Percentiles rank a stretch among this genome's conserved stretches.
phyloP scores from a whole-genome alignment of 2,329 filamentous ascomycete genomes.

The Pseudonectria foliicola region DNA sequence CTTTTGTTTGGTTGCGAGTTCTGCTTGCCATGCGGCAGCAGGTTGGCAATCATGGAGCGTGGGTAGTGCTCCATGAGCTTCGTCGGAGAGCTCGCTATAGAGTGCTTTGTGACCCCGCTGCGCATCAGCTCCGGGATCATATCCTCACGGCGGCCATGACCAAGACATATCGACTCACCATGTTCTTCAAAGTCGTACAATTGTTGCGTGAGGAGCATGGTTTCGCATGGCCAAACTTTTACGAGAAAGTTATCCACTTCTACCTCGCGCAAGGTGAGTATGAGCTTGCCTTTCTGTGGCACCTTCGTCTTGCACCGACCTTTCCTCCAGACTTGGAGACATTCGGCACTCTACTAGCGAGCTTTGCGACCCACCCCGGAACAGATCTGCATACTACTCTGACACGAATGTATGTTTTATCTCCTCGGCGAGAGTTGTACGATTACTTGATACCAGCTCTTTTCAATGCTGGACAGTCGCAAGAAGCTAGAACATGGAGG shows the following conservation, averaged over 20 bases:
- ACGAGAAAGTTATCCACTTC: conserved; percentile 38
- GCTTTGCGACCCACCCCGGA: conserved; percentile 33
- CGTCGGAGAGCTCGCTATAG: conserved; percentile 8
- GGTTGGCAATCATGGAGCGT: conserved; percentile 18
- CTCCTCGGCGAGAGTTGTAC: conserved; percentile 38
- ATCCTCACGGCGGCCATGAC: conserved; percentile 24
- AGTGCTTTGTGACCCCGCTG: conserved; percentile 15
- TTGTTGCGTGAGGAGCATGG: conserved; percentile 30
- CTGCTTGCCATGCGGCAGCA: conserved; percentile 13
- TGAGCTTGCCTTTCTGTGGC: conserved; percentile 38
- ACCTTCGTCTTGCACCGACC: conserved; percentile 35
- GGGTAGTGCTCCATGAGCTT: conserved; percentile 21
- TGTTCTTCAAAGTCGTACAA: conserved; percentile 20
- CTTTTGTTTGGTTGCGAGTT: conserved; percentile 13
- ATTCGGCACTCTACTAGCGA: conserved; percentile 37
- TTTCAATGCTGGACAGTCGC: conserved; percentile 38
- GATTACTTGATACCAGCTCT: conserved; percentile 45
- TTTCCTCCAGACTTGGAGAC: conserved; percentile 35
- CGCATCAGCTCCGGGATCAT: conserved; percentile 22
- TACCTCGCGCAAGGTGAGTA: conserved; percentile 34
- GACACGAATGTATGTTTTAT: conserved; percentile 38
- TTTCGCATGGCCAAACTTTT: conserved; percentile 43
- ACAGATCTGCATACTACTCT: conserved; percentile 33
- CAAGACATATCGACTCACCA: conserved; percentile 16
- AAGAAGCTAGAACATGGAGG: conserved; percentile 42